Evolutionary conservation across 164 flowering plant genomes (phyloP).

Genomic region (Vitis amurensis): DNA sequence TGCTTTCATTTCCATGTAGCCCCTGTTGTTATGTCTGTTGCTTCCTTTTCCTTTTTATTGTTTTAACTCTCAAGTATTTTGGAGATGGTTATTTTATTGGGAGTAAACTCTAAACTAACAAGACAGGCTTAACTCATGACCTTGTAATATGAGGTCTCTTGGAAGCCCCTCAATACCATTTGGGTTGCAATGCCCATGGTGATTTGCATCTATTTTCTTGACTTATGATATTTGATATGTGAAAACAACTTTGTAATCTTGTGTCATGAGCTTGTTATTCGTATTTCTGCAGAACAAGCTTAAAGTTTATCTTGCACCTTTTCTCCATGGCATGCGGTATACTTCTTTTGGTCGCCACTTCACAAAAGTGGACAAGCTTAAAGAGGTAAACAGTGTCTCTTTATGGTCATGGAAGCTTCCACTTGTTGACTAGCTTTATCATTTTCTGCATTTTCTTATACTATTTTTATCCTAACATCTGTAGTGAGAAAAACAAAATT

Average conservation of each 20-base stretch:
- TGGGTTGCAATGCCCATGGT: not conserved
- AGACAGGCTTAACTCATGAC: no score
- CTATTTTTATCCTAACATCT: no score
- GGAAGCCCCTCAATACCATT: not conserved
- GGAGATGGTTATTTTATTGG: no score
- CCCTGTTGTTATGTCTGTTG: no score
- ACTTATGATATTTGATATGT: not conserved
- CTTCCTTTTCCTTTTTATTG: no score
- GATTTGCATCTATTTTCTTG: not conserved
- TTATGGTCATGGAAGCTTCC: not conserved
- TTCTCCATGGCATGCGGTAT: conserved; percentile 83
- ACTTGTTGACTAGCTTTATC: not conserved
- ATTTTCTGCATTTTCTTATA: not conserved
- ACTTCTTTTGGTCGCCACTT: conserved; percentile 98
- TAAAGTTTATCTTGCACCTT: conserved; percentile 82
- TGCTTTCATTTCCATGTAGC: no score
- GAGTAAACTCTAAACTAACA: no score
- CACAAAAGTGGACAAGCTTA: conserved; percentile 79
- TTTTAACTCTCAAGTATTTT: no score
- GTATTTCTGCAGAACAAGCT: conserved; percentile 61
- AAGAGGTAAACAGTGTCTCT: conserved; percentile 51
- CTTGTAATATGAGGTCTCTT: no score
- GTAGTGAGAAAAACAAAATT: no score
- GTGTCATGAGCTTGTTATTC: not conserved
- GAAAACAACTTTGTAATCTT: no score